Evolutionary conservation across 1,284 basidiomycete genomes (phyloP).

Genomic region (Sanguinoderma infundibulare): DNA sequence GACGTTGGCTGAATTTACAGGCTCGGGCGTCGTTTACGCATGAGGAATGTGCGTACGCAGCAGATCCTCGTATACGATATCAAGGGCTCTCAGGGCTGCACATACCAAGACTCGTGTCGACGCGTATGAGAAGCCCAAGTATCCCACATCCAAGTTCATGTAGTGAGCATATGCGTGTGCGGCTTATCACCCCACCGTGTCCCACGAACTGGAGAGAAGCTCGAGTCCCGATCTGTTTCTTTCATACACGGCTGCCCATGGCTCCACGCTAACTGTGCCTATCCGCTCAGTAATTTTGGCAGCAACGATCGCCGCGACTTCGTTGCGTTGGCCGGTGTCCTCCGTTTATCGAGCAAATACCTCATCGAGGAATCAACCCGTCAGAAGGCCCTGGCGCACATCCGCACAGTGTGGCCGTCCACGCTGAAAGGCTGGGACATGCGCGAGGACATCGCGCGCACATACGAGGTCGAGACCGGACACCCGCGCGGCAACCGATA

Average conservation of each 20-base stretch:
- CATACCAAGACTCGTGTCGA: too few relatives aligned
- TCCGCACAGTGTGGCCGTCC: conserved; percentile 64
- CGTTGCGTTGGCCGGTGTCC: conserved; percentile 55
- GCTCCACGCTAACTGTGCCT: not conserved
- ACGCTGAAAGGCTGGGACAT: conserved; percentile 67
- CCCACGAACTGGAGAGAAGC: too few relatives aligned
- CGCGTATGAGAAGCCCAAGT: too few relatives aligned
- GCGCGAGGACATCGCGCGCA: conserved; percentile 57
- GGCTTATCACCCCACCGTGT: too few relatives aligned
- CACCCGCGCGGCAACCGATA: conserved; percentile 27
- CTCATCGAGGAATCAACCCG: conserved; percentile 61
- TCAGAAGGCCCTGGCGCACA: conserved; percentile 55
- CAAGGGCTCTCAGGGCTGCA: too few relatives aligned
- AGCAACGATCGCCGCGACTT: conserved; percentile 56
- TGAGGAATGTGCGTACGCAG: too few relatives aligned
- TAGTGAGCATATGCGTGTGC: too few relatives aligned
- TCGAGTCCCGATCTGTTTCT: too few relatives aligned
- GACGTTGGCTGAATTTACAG: too few relatives aligned
- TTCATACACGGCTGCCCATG: not conserved
- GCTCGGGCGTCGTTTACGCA: too few relatives aligned
- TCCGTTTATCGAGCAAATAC: conserved; percentile 74
- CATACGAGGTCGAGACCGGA: conserved; percentile 38
- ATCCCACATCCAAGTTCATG: too few relatives aligned
- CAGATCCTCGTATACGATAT: too few relatives aligned
- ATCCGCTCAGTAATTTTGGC: conserved; percentile 42